These are phyloP conservation scores for Camellia oleifera DNA, from an alignment of 179 eudicot genomes.

Conservation along the genomic window DNA sequence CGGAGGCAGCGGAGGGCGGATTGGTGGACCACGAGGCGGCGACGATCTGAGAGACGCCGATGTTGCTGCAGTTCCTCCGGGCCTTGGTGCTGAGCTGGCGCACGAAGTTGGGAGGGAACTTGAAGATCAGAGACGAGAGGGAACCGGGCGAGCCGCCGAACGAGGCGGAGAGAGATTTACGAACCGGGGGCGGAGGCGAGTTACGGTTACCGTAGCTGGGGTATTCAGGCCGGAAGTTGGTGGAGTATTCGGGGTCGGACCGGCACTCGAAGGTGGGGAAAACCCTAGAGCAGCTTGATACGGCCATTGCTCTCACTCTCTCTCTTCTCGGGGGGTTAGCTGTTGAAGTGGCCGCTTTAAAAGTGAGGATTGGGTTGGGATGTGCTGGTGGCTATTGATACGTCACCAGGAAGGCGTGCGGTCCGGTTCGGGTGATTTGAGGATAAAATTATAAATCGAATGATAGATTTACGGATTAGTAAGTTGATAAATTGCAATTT, in stretches of 20 bases:
- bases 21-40: constrained; percentile 83
- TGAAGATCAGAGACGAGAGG: constrained; percentile 42
- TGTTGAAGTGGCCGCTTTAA: too few relatives aligned
- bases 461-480: too few relatives aligned
- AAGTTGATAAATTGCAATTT: too few relatives aligned
- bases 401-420: too few relatives aligned
- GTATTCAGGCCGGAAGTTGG: constrained; percentile 25
- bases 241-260: constrained; percentile 50
- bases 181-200: not conserved
- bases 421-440: too few relatives aligned
- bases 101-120: constrained; percentile 76
- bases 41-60: constrained; percentile 80
- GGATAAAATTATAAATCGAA: too few relatives aligned
- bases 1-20: constrained; percentile 30
- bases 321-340: not conserved
- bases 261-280: constrained; percentile 55
- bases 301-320: constrained; percentile 30
- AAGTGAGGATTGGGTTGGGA: too few relatives aligned
- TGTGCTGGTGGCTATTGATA: too few relatives aligned
- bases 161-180: constrained; percentile 12
- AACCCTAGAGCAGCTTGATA: constrained; percentile 46
- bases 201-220: constrained; percentile 22
- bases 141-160: constrained; percentile 15
- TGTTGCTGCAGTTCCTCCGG: constrained; percentile 81
- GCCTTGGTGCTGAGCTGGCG: constrained; percentile 81